These are phyloP conservation scores for Ganoderma lingzhi DNA, from an alignment of 1,284 basidiomycete genomes.

Conservation along the genomic window DNA sequence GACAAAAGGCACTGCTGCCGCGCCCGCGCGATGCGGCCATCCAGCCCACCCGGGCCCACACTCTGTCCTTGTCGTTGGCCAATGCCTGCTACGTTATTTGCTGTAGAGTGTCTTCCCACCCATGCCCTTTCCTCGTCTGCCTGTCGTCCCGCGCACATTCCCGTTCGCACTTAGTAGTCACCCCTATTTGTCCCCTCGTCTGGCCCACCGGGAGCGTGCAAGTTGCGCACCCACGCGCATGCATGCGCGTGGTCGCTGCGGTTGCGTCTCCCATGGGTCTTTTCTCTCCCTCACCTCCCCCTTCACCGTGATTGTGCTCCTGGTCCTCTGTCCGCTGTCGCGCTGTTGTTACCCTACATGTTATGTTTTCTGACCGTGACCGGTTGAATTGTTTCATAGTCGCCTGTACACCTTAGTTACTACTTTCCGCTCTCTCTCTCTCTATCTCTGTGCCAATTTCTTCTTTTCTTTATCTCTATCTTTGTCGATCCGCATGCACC, in stretches of 20 bases:
- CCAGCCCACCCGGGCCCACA: background rate
- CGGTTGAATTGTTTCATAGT: background rate
- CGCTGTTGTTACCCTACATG: constrained; percentile 31
- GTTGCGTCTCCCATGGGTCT: background rate
- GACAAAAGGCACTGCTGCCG: constrained; percentile 31
- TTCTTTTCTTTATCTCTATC: constrained; percentile 7
- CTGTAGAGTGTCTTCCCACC: constrained; percentile 5
- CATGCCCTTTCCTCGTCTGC: background rate
- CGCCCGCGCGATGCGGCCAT: constrained; percentile 15
- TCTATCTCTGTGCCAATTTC: background rate
- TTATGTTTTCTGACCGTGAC: constrained; percentile 23
- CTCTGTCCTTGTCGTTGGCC: background rate
- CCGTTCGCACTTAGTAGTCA: background rate
- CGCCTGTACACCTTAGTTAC: constrained; percentile 7
- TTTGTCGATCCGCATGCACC: background rate
- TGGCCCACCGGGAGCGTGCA: background rate
- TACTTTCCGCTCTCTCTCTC: constrained; percentile 1
- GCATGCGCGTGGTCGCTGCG: background rate
- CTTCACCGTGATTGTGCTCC: background rate
- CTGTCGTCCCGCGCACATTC: background rate
- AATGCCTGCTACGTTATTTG: constrained; percentile 11
- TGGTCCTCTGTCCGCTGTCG: constrained; percentile 23
- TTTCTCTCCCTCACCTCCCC: background rate
- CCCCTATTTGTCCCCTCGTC: background rate
- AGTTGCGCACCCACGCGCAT: background rate